These are phyloP conservation scores for Phlebopus sp. DNA, from an alignment of 1,284 basidiomycete genomes.

Conservation along the genomic window DNA sequence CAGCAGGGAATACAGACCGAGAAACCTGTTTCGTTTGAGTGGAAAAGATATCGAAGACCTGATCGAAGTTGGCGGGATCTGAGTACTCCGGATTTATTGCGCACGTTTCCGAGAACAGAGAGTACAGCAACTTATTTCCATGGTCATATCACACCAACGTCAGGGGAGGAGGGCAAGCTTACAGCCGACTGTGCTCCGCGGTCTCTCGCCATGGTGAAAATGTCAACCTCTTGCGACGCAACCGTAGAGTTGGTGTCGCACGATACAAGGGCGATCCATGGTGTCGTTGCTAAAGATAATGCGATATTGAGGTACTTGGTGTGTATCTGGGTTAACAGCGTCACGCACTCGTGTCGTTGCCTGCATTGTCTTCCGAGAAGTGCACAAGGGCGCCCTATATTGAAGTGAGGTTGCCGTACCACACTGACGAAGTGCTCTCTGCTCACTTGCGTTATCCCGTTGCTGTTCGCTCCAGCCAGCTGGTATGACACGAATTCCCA, in stretches of 20 bases:
- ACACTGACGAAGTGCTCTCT: neutral
- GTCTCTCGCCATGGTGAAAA: slow-evolving; percentile 77
- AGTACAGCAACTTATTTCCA: slow-evolving; percentile 66
- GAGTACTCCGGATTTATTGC: slow-evolving; percentile 71
- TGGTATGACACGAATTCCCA: slow-evolving; percentile 57
- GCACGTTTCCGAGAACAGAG: slow-evolving; percentile 67
- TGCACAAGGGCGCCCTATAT: slow-evolving; percentile 72
- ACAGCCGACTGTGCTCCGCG: slow-evolving; percentile 78
- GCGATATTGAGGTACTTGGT: slow-evolving; percentile 7
- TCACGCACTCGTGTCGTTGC: slow-evolving; percentile 37
- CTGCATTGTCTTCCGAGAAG: slow-evolving; percentile 62
- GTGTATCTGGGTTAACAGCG: slow-evolving; percentile 5
- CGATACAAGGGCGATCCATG: slow-evolving; percentile 85
- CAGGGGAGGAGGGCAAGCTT: slow-evolving; percentile 19
- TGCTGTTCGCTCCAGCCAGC: slow-evolving; percentile 48
- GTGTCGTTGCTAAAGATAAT: slow-evolving; percentile 56
- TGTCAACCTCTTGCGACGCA: slow-evolving; percentile 56
- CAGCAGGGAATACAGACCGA: slow-evolving; percentile 29
- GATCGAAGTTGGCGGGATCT: slow-evolving; percentile 62
- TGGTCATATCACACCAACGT: neutral
- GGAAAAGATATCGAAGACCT: slow-evolving; percentile 79
- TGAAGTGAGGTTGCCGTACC: slow-evolving; percentile 5
- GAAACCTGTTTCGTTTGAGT: slow-evolving; percentile 49
- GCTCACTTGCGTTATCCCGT: slow-evolving; percentile 52
- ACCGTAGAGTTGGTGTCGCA: slow-evolving; percentile 77